Percentiles rank a stretch among this genome's conserved stretches.
Evolutionary conservation across 371 early-diverging fungal species (phyloP).

Genomic region (Lichtheimia hyalospora): DNA sequence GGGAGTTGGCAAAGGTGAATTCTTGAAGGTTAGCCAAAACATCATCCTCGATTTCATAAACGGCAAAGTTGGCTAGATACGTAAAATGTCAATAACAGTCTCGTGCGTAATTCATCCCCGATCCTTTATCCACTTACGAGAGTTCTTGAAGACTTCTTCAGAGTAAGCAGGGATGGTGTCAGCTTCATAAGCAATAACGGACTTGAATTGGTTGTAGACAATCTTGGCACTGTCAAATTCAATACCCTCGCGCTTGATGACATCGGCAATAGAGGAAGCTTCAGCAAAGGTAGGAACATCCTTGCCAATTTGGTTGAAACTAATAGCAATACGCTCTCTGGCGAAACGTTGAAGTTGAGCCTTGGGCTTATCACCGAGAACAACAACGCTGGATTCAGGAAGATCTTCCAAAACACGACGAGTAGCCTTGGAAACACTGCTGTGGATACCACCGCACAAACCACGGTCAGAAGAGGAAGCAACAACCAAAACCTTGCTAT

Average conservation of each 20-base stretch:
- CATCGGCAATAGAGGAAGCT: slow-evolving; percentile 82
- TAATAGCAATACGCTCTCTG: slow-evolving; percentile 71
- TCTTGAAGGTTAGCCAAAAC: slow-evolving; percentile 89
- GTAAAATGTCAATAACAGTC: neutral
- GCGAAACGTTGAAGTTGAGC: slow-evolving; percentile 80
- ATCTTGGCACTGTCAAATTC: slow-evolving; percentile 78
- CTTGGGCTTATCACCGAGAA: slow-evolving; percentile 95
- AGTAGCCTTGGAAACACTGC: slow-evolving; percentile 88
- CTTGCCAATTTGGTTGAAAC: slow-evolving; percentile 93
- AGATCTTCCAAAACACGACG: slow-evolving; percentile 61
- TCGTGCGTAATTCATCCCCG: neutral
- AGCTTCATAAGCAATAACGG: slow-evolving; percentile 94
- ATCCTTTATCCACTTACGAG: slow-evolving; percentile 34
- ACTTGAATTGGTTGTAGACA: slow-evolving; percentile 93
- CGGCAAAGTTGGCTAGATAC: slow-evolving; percentile 67
- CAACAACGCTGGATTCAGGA: slow-evolving; percentile 60
- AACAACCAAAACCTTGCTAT: slow-evolving; percentile 67
- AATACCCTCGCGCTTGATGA: slow-evolving; percentile 64
- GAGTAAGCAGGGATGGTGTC: slow-evolving; percentile 65
- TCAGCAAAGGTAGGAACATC: slow-evolving; percentile 89
- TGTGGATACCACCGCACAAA: slow-evolving; percentile 99
- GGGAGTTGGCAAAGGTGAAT: slow-evolving; percentile 90
- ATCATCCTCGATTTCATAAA: slow-evolving; percentile 91
- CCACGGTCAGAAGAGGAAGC: slow-evolving; percentile 96
- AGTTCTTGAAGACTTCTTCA: slow-evolving; percentile 70